Conservation (phyloP, 306 rosid species). For the Prunus fruticosa region DNA sequence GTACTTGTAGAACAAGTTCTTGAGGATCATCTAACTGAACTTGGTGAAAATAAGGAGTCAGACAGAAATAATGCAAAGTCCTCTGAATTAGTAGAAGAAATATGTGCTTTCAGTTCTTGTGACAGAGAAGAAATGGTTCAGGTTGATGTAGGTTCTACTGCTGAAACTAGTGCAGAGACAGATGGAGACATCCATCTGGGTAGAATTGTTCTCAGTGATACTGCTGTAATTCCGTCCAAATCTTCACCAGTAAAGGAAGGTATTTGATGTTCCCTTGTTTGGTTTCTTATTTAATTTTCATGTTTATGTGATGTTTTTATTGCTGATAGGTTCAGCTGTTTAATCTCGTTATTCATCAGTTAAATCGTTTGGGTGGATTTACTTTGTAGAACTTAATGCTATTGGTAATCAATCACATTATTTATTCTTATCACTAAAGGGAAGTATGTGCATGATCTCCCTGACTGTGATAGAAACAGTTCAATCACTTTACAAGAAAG, state of each 20-base stretch:
- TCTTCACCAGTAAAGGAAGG: constrained; percentile 4
- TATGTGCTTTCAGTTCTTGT: neutral
- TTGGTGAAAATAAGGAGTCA: neutral
- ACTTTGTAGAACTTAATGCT: neutral
- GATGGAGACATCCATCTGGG: neutral
- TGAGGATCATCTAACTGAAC: neutral
- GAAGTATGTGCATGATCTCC: no score
- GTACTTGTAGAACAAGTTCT: neutral
- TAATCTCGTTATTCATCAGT: neutral
- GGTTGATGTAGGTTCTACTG: neutral
- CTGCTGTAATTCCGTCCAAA: neutral
- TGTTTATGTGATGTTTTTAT: neutral
- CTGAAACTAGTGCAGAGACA: neutral
- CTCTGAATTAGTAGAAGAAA: neutral
- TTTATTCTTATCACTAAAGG: no score
- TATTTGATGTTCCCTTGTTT: neutral
- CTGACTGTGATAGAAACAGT: no score
- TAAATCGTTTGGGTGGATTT: neutral
- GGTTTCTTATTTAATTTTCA: neutral
- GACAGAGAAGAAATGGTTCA: neutral
- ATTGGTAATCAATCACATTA: neutral
- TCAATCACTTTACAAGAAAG: no score
- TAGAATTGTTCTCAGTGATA: neutral
- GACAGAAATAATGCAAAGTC: neutral
- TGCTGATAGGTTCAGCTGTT: neutral